These are phyloP conservation scores for Blumeria graminis DNA, from an alignment of 2,329 filamentous ascomycete genomes.

Conservation along the genomic window DNA sequence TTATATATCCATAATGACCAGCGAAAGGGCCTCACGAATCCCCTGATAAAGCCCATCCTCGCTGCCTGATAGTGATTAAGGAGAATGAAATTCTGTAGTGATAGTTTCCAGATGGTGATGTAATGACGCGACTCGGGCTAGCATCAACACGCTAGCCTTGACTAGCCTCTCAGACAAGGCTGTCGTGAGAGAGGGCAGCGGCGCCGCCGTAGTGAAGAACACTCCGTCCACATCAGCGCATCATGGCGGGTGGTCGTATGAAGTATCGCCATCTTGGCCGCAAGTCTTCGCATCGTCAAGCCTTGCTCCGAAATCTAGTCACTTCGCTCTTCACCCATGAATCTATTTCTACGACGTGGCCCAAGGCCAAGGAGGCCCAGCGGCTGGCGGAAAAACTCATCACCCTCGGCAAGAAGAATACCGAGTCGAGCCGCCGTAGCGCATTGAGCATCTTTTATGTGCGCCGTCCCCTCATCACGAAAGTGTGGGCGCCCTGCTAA, in stretches of 20 bases:
- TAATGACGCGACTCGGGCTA: not conserved
- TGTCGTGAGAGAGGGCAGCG: not conserved
- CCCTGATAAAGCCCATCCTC: constrained; percentile 35
- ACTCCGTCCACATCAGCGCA: not conserved
- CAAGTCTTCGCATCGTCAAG: constrained; percentile 66
- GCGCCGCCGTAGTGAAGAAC: not conserved
- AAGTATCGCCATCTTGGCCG: constrained; percentile 81
- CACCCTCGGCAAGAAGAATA: constrained; percentile 81
- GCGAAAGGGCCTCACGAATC: constrained; percentile 33
- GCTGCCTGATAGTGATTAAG: not conserved
- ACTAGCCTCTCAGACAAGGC: not conserved
- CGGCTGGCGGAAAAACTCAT: constrained; percentile 82
- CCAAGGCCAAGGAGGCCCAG: constrained; percentile 94
- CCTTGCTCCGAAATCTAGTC: constrained; percentile 83
- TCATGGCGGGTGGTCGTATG: constrained; percentile 64
- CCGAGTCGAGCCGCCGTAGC: constrained; percentile 49
- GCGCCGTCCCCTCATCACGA: constrained; percentile 17
- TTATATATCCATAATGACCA: constrained; percentile 1
- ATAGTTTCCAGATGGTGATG: not conserved
- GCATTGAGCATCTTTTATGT: constrained; percentile 75
- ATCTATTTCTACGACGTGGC: constrained; percentile 81
- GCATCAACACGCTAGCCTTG: not conserved
- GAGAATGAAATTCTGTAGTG: not conserved
- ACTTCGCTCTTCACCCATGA: constrained; percentile 87
- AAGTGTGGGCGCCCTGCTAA: not conserved